Conservation (phyloP, 345 rosid species). For the Syzygium aromaticum region DNA sequence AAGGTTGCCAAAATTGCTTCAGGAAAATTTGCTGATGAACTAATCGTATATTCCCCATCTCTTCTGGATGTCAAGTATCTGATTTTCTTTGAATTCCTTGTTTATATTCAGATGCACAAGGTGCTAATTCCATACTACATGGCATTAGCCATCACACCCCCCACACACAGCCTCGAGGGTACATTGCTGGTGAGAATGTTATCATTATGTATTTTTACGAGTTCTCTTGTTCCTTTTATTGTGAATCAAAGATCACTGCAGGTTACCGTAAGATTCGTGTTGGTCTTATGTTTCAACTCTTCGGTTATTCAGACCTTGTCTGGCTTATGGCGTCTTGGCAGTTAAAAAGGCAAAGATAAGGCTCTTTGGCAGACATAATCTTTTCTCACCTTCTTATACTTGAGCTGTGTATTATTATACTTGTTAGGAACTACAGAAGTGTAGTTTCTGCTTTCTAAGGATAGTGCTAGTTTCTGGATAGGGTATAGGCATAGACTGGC, state of each 20-base stretch:
- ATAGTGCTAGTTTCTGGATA: neutral
- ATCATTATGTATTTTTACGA: neutral
- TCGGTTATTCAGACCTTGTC: neutral
- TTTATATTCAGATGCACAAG: slow-evolving; percentile 42
- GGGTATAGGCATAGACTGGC: neutral
- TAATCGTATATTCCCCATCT: neutral
- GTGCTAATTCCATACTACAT: slow-evolving; percentile 26
- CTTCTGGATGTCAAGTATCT: neutral
- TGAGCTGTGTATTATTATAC: neutral
- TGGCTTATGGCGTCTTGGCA: neutral
- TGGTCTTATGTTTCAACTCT: neutral
- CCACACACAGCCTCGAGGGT: slow-evolving; percentile 44
- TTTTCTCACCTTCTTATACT: neutral
- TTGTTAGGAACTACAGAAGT: neutral
- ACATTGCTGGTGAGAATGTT: slow-evolving; percentile 31
- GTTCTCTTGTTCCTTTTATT: neutral
- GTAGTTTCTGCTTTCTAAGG: neutral
- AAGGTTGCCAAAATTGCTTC: neutral
- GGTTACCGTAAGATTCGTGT: neutral
- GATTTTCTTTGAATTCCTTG: neutral
- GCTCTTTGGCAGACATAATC: neutral
- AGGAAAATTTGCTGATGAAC: neutral
- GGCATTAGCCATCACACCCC: slow-evolving; percentile 32
- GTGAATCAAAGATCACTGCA: neutral
- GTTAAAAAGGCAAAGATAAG: neutral